These are phyloP conservation scores for Aspergillus ibericus DNA, from an alignment of 2,329 filamentous ascomycete genomes.

Conservation along the genomic window DNA sequence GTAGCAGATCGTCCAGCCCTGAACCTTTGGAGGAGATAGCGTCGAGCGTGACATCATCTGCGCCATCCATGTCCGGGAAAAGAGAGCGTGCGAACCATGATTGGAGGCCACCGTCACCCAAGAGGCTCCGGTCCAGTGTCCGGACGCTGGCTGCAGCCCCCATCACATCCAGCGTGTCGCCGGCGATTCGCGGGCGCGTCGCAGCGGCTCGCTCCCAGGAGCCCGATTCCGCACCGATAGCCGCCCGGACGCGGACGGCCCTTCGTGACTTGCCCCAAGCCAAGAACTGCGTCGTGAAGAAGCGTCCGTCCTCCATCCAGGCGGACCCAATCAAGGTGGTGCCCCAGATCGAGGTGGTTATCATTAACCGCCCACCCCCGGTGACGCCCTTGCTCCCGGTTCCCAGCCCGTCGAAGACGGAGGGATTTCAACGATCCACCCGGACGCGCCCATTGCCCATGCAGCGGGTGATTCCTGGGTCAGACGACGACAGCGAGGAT, in stretches of 20 bases:
- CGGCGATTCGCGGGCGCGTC: background rate
- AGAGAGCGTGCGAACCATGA: constrained; percentile 16
- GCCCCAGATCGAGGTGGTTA: constrained; percentile 30
- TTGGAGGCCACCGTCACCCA: constrained; percentile 21
- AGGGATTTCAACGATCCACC: background rate
- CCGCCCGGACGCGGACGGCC: constrained; percentile 20
- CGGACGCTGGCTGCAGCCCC: constrained; percentile 17
- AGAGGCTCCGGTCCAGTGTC: constrained; percentile 23
- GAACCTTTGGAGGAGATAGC: constrained; percentile 19
- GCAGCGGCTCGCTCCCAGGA: constrained; percentile 6
- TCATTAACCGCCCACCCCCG: constrained; percentile 25
- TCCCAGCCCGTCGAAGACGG: background rate
- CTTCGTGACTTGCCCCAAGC: constrained; percentile 21
- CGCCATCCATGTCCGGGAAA: constrained; percentile 27
- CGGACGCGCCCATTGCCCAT: constrained; percentile 2
- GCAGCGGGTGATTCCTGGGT: constrained; percentile 26
- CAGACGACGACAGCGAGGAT: constrained; percentile 38
- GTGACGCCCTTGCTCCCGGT: background rate
- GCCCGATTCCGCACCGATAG: constrained; percentile 15
- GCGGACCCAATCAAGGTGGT: background rate
- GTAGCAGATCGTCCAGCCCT: constrained; percentile 24
- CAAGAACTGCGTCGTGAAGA: constrained; percentile 9
- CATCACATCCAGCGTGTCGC: constrained; percentile 8
- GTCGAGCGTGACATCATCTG: constrained; percentile 34
- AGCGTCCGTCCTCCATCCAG: background rate